Evolutionary conservation across 345 rosid species (phyloP), one percentile per base, ranked within the genome.

Genomic region (Iberis pinnata): DNA sequence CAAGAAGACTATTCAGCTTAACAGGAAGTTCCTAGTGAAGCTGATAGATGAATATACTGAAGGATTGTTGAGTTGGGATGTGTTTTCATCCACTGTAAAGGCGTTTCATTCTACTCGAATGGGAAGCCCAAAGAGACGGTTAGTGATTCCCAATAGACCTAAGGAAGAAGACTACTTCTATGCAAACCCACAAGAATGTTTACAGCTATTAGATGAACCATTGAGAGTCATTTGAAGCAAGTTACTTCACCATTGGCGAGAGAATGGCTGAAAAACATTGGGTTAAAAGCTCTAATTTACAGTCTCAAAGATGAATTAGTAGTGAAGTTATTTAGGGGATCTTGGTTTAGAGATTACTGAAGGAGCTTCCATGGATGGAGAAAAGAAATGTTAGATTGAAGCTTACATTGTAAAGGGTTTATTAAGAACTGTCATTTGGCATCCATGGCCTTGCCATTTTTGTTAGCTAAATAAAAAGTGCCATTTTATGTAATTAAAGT

Each of bases 131-230:
- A 88, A 53, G 74, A 61, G 33, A 19, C 82, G 96, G 31, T 43
- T 60, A 24, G 71, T 78, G 59, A 64, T 83, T 56, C 80, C 81
- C 0, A 95, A 88, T 49, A 83, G 73, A 75, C 98, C 96, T 0
- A 92, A 92, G 74, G 98, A 87, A 70, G 98, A 92, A 76, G 98
- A 92, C 61, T 80, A 80, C 56, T 92, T 92, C 72, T 92, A 92
- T 43, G 71, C 98, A 49, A 87, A 92, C 73, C 98, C 98, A 8
- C 79, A 76, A 9, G 98, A 92, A 73, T 92, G 98, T 49, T 70
- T 92, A 70, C 86, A 79, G 74, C 72, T 78, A 64, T 73, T 77
- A 51, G 93, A 82, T 73, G 89, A 83, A 69, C 80, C 84, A 62
- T 59, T 49, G 67, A 62, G 65, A 56, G 64, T 66, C 60, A 58